Percentiles rank a stretch among this genome's conserved stretches.
Conservation (phyloP, 228 moss, liverwort and hornwort species). For the Sphagnum fallax region DNA sequence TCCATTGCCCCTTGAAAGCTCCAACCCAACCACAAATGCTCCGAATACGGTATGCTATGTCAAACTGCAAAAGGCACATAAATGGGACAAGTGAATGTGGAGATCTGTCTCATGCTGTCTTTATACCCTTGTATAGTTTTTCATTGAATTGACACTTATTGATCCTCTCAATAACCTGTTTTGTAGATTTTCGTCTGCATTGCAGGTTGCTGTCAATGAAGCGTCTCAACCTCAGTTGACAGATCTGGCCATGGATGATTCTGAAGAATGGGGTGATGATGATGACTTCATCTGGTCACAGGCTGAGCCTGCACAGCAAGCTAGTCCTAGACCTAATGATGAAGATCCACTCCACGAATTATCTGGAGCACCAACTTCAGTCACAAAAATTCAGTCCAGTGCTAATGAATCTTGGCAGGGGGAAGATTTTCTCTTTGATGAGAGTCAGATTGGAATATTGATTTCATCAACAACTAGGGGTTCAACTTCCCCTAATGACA, state of each 20-base stretch:
- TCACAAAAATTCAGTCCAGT: conserved; percentile 12
- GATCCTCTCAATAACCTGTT: neutral
- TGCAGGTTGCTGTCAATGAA: conserved; percentile 1
- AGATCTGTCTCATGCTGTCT: neutral
- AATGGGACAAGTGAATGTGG: neutral
- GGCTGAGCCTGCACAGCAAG: conserved; percentile 28
- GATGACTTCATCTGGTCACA: conserved; percentile 55
- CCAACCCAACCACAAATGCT: conserved; percentile 7
- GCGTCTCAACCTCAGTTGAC: conserved; percentile 10
- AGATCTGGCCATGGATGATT: conserved; percentile 12
- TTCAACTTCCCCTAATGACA: no score
- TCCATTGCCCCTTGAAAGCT: conserved; percentile 34
- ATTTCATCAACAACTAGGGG: no score
- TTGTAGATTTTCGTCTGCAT: neutral
- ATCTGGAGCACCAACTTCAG: conserved; percentile 13
- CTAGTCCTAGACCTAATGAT: conserved; percentile 7
- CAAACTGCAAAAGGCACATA: neutral
- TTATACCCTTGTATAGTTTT: neutral
- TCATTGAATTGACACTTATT: neutral
- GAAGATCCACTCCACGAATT: conserved; percentile 8
- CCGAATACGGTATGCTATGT: conserved; percentile 13
- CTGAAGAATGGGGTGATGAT: conserved; percentile 54
- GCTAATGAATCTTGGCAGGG: neutral
- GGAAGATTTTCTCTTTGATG: neutral
- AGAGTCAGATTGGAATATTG: no score